These are phyloP conservation scores for Rhizopogon salebrosus DNA, from an alignment of 768 basidiomycete species.

Conservation along the genomic window DNA sequence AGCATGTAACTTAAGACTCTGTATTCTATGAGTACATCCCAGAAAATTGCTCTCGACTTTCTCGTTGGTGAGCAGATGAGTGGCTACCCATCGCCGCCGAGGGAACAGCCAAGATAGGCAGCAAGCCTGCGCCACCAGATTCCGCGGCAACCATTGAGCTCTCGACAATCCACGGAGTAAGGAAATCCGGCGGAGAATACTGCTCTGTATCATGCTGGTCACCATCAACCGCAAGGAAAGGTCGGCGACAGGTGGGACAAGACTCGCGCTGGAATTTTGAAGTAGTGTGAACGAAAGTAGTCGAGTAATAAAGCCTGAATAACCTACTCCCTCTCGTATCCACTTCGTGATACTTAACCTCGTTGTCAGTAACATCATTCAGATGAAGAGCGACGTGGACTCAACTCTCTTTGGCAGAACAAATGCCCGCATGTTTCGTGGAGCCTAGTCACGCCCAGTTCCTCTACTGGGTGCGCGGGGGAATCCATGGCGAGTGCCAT, in stretches of 20 bases:
- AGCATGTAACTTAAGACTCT: neutral
- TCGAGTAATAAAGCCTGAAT: neutral
- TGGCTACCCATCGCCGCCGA: conserved; percentile 5
- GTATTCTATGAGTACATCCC: conserved; percentile 54
- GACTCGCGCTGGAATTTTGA: conserved; percentile 44
- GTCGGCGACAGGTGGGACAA: conserved; percentile 60
- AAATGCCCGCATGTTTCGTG: conserved; percentile 54
- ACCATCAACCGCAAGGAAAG: conserved; percentile 28
- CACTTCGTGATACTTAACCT: conserved; percentile 54
- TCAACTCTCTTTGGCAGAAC: conserved; percentile 81
- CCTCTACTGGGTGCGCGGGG: conserved; percentile 65
- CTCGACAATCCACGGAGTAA: conserved; percentile 19
- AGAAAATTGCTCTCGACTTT: conserved; percentile 33
- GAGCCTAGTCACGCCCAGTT: conserved; percentile 65
- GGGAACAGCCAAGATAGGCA: conserved; percentile 17
- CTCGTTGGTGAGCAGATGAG: neutral
- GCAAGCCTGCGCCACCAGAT: conserved; percentile 3
- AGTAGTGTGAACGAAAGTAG: neutral
- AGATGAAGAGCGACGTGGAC: conserved; percentile 15
- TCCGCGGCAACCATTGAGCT: conserved; percentile 14
- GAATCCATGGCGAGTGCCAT: conserved; percentile 72
- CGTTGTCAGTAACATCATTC: conserved; percentile 12
- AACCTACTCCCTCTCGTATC: conserved; percentile 52
- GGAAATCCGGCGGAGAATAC: conserved; percentile 9
- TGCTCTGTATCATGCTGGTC: conserved; percentile 9